Evolutionary conservation across 148 eudicot species (phyloP), one percentile per base, ranked within the genome.

Genomic region (Rheum nobile): DNA sequence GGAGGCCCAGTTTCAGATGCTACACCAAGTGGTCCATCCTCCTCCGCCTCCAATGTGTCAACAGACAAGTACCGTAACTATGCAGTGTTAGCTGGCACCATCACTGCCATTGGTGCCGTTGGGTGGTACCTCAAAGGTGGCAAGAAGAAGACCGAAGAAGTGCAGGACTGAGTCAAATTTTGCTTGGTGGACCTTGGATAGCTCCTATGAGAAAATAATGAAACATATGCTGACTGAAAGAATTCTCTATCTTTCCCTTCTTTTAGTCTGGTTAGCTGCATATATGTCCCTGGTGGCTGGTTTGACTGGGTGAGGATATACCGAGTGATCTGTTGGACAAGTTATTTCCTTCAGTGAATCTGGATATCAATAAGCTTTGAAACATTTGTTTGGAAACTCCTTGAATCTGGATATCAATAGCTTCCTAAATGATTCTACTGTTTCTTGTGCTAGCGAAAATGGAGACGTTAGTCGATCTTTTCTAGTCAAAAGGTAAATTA

Each of bases 51-150:
- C 73, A 87, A 87, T 44, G 83, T 81, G 1, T 91, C 98, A 67
- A 84, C 87, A 19, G 92, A 95, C 83, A 90, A 88, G 78, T 38
- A 80, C 87, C 79, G 87, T 34, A 95, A 91, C 86, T 88, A 91
- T 80, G 97, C 85, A 65, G 88, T 95, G 74, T 73, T 86, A 37
- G 96, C 96, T 69, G 98, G 93, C 44, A 73, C 75, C 26, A 77
- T 83, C 29, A 87, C 93, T 63, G 80, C 73, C 57, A 31, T 83
- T 21, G 88, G 86, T 83, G 96, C 87, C 54, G 34, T 75, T 11
- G 97, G 96, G 13, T 95, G 97, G 98, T 95, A 85, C 79, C 41
- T 76, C 57, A 72, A 71, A 29, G 81, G 93, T 13, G 79, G 72
- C 35, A 78, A 84, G 37, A 91, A 83, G 82, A 86, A 89, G 84